Conservation (phyloP, 2,329 filamentous ascomycete species). For the Mollisiaceae sp. region DNA sequence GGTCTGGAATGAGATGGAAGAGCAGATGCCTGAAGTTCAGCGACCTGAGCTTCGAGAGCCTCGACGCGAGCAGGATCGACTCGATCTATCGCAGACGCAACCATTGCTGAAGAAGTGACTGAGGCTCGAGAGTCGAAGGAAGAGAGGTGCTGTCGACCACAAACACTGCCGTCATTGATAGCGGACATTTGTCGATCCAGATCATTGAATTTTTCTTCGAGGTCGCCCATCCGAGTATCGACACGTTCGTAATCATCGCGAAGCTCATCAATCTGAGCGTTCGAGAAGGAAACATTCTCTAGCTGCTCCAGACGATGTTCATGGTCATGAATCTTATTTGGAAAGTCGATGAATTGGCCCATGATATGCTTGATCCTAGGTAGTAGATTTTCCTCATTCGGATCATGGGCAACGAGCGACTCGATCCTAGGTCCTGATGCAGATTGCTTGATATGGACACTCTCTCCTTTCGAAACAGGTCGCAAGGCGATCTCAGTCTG, state of each 20-base stretch:
- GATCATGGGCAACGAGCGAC: conserved; percentile 14
- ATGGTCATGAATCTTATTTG: conserved; percentile 47
- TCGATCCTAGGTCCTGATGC: conserved; percentile 19
- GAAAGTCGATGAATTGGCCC: conserved; percentile 33
- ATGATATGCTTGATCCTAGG: conserved; percentile 34
- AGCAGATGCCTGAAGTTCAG: conserved; percentile 36
- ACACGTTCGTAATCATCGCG: conserved; percentile 69
- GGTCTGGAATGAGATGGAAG: conserved; percentile 67
- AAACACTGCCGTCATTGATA: conserved; percentile 36
- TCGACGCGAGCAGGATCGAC: conserved; percentile 51
- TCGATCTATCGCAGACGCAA: conserved; percentile 42
- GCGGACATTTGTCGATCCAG: conserved; percentile 56
- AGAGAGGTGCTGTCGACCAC: conserved; percentile 29
- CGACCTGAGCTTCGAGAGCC: conserved; percentile 49
- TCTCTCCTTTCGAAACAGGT: conserved; percentile 21
- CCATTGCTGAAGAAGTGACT: conserved; percentile 45
- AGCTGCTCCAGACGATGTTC: conserved; percentile 69
- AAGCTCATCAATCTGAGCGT: conserved; percentile 70
- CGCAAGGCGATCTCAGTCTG: conserved; percentile 19
- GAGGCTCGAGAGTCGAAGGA: conserved; percentile 44
- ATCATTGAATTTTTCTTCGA: conserved; percentile 68
- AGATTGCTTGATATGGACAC: conserved; percentile 32
- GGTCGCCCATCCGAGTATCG: conserved; percentile 70
- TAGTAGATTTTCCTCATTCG: conserved; percentile 27
- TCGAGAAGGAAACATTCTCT: conserved; percentile 73